These are phyloP conservation scores for Lasiosphaeria ovina DNA, from an alignment of 495 filamentous ascomycete genomes.

Conservation along the genomic window DNA sequence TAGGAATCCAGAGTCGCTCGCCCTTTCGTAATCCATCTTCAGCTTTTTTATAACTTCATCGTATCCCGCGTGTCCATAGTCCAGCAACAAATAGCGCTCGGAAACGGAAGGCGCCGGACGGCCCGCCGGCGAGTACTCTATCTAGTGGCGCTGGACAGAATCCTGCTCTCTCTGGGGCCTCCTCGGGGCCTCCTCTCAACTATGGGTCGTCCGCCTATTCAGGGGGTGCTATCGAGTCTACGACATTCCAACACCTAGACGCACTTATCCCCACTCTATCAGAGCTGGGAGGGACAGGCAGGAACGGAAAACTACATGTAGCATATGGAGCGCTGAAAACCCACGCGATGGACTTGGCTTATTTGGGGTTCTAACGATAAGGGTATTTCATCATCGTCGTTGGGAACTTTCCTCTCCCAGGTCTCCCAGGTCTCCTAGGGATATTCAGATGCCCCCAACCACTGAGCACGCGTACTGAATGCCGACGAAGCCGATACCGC, in stretches of 20 bases:
- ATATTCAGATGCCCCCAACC: not conserved
- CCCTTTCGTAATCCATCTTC: too few species aligned
- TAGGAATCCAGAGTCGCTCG: too few species aligned
- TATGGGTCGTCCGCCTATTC: not conserved
- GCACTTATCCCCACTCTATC: not conserved
- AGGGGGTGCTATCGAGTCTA: not conserved
- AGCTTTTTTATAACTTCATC: too few species aligned
- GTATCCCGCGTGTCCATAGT: not conserved
- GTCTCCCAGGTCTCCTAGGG: not conserved
- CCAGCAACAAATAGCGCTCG: not conserved
- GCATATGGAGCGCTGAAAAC: not conserved
- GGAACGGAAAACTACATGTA: not conserved
- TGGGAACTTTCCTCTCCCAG: not conserved
- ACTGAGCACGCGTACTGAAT: conserved; percentile 1
- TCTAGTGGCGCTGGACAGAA: not conserved
- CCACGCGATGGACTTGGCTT: not conserved
- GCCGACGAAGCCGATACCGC: conserved; percentile 1
- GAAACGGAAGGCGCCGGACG: not conserved
- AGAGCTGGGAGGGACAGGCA: conserved; percentile 1
- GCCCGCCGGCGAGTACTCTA: conserved; percentile 1
- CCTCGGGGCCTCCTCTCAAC: not conserved
- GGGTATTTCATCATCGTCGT: not conserved
- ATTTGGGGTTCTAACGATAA: not conserved
- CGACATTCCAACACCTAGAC: conserved; percentile 1
- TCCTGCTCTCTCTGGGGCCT: not conserved